Evolutionary conservation across 2,329 filamentous ascomycete genomes (phyloP), one percentile per base, ranked within the genome.

Genomic region (Tolypocladium cylindrosporum): DNA sequence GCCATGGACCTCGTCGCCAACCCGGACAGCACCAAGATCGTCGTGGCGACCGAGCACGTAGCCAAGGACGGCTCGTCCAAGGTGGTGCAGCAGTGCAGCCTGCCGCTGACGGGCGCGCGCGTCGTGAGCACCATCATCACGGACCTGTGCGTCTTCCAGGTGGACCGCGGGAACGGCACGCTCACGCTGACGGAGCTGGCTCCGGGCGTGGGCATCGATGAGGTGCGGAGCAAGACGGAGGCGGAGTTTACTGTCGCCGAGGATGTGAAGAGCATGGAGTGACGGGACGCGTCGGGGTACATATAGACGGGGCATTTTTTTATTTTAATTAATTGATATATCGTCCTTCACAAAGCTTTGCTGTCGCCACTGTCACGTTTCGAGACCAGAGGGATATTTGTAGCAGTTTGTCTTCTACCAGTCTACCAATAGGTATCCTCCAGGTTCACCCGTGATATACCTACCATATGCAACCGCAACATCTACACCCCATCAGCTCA

Each of bases 1-100:
- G 86, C 86, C 21, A 89, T 89, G 86, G 86, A 89, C 68, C 74
- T 89, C 9, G 85, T 89, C 13, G 85, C 83, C 42, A 88, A 89
- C 71, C 86, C 86, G 0, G 83, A 87, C 63, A 78, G 80, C 65
- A 89, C 86, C 63, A 89, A 88, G 77, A 87, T 89, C 63, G 84
- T 89, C 5, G 85, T 89, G 3, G 82, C 85, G 0, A 89, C 85
- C 3, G 86, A 87, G 66, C 86, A 89, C 66, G 80, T 85, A 0
- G 85, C 86, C 62, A 88, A 87, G 73, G 83, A 87, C 63, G 86
- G 86, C 19, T 79, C 79, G 1, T 77, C 82, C 59, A 89, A 89
- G 77, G 80, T 89, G 62, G 80, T 89, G 19, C 76, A 86, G 65
- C 75, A 78, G 59, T 89, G 86, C 71, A 78, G 71, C 3, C 71